phyloP scores from a whole-genome alignment of 2,329 filamentous ascomycete genomes.

The Talaromyces sp. region DNA sequence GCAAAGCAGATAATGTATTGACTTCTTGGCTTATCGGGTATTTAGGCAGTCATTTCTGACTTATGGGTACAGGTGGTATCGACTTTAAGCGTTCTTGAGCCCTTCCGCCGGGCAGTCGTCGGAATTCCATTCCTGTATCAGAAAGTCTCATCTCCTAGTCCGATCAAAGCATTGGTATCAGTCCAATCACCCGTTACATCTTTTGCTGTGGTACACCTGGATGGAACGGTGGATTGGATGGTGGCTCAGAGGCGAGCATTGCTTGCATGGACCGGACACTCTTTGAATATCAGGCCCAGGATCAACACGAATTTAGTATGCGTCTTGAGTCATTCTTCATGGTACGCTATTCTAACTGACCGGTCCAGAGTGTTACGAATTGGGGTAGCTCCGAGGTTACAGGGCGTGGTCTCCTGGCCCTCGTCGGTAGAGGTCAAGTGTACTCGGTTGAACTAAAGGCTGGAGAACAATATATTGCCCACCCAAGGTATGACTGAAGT shows the following conservation, averaged over 20 bases:
- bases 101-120: slow-evolving; percentile 71
- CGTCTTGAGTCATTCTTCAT: slow-evolving; percentile 20
- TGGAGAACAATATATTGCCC: slow-evolving; percentile 85
- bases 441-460: slow-evolving; percentile 77
- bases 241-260: slow-evolving; percentile 80
- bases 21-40: background rate
- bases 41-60: background rate
- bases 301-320: slow-evolving; percentile 66
- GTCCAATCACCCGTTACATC: slow-evolving; percentile 83
- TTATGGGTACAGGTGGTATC: slow-evolving; percentile 65
- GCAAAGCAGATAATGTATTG: slow-evolving; percentile 80
- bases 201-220: slow-evolving; percentile 81
- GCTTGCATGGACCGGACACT: slow-evolving; percentile 95
- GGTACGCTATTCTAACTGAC: background rate
- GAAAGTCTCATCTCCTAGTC: slow-evolving; percentile 77
- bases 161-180: slow-evolving; percentile 81
- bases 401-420: slow-evolving; percentile 77
- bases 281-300: slow-evolving; percentile 69
- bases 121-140: slow-evolving; percentile 96
- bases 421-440: slow-evolving; percentile 82
- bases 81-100: slow-evolving; percentile 80
- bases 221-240: slow-evolving; percentile 95
- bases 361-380: slow-evolving; percentile 64
- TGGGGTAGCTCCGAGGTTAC: slow-evolving; percentile 91
- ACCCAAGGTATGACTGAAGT: slow-evolving; percentile 58